Evolutionary conservation across 768 basidiomycete species (phyloP), one percentile per base, ranked within the genome.

Genomic region (Xerocomellus chrysenteron): DNA sequence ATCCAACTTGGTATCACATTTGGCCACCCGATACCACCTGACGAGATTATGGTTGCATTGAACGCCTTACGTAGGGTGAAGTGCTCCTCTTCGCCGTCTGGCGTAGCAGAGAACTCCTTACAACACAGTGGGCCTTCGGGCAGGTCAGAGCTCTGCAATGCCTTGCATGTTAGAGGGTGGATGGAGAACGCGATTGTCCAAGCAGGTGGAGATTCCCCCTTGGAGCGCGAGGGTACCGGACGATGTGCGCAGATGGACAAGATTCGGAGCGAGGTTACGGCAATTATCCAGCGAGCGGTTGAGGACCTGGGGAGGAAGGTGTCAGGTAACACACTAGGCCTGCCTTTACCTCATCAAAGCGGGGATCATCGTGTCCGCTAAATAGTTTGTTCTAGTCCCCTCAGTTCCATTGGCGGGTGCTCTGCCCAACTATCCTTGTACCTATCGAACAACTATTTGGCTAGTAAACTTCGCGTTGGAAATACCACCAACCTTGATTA

Each of bases 1-100:
- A 75, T 83, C 13, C 75, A 75, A 36, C 77, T 97, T 36, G 84
- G 83, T 62, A 80, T 98, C 50, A 86, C 90, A 0, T 88, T 96
- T 64, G 95, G 94, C 21, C 73, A 83, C 40, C 92, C 93, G 2
- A 74, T 95, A 47, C 77, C 81, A 24, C 56, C 74, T 0, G 69
- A 75, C 32, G 70, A 73, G 39, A 65, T 84, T 42, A 52, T 56
- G 28, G 59, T 40, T 43, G 63, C 69, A 19, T 58, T 73, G 51
- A 50, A 60, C 45, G 54, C 37, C 33, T 1, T 50, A 16, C 41
- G 40, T 24, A 45, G 53, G 43, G 47, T 42, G 50, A 33, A 41
- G 42, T 30, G 45, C 19, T 10, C 44, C 26, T 26, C 41, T 28
- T 35, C 17, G 21, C n/a, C 43, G 8, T 16, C 17, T 30, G 30